Evolutionary conservation across 192 early-diverging fungal genomes (phyloP).

Genomic region (Irineochytrium annulatum): DNA sequence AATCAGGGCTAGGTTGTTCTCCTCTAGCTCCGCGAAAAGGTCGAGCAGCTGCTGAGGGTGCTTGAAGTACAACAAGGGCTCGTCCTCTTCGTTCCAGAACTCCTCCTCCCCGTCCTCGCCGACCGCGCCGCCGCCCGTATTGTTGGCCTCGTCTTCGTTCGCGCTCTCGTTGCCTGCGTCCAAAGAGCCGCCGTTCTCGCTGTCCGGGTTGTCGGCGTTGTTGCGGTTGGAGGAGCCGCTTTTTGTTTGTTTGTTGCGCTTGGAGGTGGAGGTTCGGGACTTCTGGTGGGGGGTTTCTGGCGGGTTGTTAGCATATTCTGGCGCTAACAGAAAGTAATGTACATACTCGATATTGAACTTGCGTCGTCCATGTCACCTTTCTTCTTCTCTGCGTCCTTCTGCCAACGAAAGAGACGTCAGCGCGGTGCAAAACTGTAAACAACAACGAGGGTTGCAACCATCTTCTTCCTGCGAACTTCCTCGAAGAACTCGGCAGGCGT

Average conservation of each 20-base stretch:
- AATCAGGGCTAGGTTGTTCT: constrained; percentile 56
- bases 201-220: neutral
- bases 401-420: neutral
- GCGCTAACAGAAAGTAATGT: neutral
- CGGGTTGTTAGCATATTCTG: constrained; percentile 4
- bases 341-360: neutral
- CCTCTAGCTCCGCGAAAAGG: constrained; percentile 58
- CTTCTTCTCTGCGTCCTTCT: constrained; percentile 12
- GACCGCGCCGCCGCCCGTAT: neutral
- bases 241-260: too few species aligned
- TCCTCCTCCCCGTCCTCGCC: constrained; percentile 21
- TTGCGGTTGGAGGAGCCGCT: too few species aligned
- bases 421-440: neutral
- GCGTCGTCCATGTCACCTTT: neutral
- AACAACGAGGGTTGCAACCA: neutral
- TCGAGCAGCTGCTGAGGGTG: constrained; percentile 52
- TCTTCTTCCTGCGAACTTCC: constrained; percentile 3
- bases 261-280: too few species aligned
- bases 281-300: neutral
- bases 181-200: neutral
- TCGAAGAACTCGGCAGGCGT: constrained; percentile 53
- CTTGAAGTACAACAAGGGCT: constrained; percentile 45
- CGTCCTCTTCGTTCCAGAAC: constrained; percentile 31
- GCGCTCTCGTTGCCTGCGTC: neutral
- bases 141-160: neutral